Evolutionary conservation across 768 basidiomycete genomes (phyloP).

Genomic region (Cystofilobasidium bisporidii): DNA sequence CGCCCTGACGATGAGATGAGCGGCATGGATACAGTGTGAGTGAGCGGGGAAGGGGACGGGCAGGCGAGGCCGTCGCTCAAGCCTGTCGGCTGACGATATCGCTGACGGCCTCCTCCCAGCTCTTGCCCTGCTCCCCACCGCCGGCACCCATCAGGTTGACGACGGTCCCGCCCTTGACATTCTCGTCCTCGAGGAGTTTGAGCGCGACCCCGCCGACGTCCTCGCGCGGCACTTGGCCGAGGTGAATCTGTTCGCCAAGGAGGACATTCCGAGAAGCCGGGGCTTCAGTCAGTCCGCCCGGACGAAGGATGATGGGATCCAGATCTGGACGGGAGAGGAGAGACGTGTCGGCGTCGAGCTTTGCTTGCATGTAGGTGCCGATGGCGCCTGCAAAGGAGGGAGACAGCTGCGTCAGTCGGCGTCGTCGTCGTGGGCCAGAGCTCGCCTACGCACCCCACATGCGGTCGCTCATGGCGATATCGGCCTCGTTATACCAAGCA

Average conservation of each 20-base stretch:
- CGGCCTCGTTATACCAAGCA: neutral
- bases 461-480: neutral
- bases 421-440: too few species aligned
- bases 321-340: neutral
- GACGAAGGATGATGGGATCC: neutral
- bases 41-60: too few species aligned
- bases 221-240: neutral
- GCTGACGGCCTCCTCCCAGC: neutral
- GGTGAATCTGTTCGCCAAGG: neutral
- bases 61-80: too few species aligned
- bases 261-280: neutral
- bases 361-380: neutral
- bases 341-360: neutral
- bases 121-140: neutral
- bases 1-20: too few species aligned
- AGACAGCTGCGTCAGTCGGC: too few species aligned
- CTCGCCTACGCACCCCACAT: neutral
- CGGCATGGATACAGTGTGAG: too few species aligned
- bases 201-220: conserved; percentile 4
- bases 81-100: neutral
- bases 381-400: neutral
- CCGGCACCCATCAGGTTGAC: neutral
- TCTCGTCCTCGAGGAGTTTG: neutral
- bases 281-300: neutral
- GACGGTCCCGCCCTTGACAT: neutral